A percentile compares a stretch with the other conserved stretches of the same genome.
Evolutionary conservation across 768 basidiomycete genomes (phyloP).

Genomic region (Kwoniella pini): DNA sequence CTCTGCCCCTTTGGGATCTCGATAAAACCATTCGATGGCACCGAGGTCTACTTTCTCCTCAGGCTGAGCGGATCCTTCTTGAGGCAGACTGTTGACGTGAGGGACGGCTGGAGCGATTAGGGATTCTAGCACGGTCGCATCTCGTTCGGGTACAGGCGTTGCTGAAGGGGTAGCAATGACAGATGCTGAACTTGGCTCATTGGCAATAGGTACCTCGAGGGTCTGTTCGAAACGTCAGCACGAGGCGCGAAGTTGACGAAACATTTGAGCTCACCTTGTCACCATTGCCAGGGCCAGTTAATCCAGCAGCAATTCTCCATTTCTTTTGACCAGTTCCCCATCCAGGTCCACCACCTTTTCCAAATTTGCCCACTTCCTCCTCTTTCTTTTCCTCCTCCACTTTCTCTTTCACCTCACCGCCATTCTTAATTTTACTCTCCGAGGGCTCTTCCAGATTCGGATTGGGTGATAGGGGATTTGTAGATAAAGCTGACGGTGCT

Average conservation of each 20-base stretch:
- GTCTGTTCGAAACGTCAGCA: neutral
- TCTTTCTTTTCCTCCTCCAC: constrained; percentile 21
- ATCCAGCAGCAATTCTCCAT: constrained; percentile 43
- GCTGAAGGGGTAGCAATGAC: constrained; percentile 46
- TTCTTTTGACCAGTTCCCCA: constrained; percentile 51
- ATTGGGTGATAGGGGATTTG: constrained; percentile 1
- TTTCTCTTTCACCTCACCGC: constrained; percentile 6
- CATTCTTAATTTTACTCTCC: constrained; percentile 3
- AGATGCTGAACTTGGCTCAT: constrained; percentile 36
- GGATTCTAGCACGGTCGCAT: constrained; percentile 37
- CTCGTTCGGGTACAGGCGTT: constrained; percentile 50
- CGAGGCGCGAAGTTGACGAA: neutral
- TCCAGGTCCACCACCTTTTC: constrained; percentile 50
- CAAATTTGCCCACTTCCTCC: constrained; percentile 29
- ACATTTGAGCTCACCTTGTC: constrained; percentile 39
- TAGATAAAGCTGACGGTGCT: constrained; percentile 12
- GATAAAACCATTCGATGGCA: constrained; percentile 80
- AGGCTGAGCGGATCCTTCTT: constrained; percentile 7
- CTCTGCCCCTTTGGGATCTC: constrained; percentile 85
- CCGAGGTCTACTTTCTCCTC: constrained; percentile 35
- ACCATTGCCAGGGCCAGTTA: constrained; percentile 18
- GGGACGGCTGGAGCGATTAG: constrained; percentile 8
- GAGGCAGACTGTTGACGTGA: neutral
- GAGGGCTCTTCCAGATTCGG: constrained; percentile 4
- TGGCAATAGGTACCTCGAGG: constrained; percentile 31